Percentiles rank a stretch among this genome's conserved stretches.
phyloP scores from a whole-genome alignment of 2,329 filamentous ascomycete species.

The Epichloe brachyelytri region DNA sequence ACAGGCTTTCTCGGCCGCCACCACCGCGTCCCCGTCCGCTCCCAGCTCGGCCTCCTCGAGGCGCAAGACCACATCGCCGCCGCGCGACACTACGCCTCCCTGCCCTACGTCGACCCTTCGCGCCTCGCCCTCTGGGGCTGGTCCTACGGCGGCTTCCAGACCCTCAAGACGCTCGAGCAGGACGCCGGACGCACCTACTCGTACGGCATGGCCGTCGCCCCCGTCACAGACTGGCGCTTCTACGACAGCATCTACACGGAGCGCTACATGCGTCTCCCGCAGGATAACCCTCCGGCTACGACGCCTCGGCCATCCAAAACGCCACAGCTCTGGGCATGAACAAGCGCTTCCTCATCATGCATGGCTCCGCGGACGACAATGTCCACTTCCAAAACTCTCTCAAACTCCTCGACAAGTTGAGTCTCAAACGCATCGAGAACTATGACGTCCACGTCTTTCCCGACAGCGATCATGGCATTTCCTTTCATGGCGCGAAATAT shows the following conservation, averaged over 20 bases:
- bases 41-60: constrained; percentile 75
- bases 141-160: constrained; percentile 93
- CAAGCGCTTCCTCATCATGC: constrained; percentile 87
- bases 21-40: constrained; percentile 69
- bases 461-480: constrained; percentile 89
- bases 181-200: constrained; percentile 84
- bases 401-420: constrained; percentile 72
- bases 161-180: constrained; percentile 84
- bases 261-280: constrained; percentile 91
- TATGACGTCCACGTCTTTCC: constrained; percentile 97
- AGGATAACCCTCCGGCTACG: constrained; percentile 71
- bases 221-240: constrained; percentile 95
- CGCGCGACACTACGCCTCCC: constrained; percentile 69
- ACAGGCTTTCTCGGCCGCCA: constrained; percentile 83
- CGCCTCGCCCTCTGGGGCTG: constrained; percentile 95
- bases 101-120: constrained; percentile 68
- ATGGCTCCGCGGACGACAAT: constrained; percentile 93
- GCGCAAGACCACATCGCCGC: constrained; percentile 83
- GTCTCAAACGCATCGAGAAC: constrained; percentile 71
- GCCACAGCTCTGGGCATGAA: constrained; percentile 59
- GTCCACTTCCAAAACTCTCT: constrained; percentile 95
- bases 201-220: constrained; percentile 96
- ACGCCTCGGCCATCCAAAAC: constrained; percentile 60
- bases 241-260: constrained; percentile 94
- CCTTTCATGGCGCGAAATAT: constrained; percentile 81